A percentile compares a stretch with the other conserved stretches of the same genome.
Conservation (phyloP, 1,284 basidiomycete species). For the Moesziomyces sp. region DNA sequence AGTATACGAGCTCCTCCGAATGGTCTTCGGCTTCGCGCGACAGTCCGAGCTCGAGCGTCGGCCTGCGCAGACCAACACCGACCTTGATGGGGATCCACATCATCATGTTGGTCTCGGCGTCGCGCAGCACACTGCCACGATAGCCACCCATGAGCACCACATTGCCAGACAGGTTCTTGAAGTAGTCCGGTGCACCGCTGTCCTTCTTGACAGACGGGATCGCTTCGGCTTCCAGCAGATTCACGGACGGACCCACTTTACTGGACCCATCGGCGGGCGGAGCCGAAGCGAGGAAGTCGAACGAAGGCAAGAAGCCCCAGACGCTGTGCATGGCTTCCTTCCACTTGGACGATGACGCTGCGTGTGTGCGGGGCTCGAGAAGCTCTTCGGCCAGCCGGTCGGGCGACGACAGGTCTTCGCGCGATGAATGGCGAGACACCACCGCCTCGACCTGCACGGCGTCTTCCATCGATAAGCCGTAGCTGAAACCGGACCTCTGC, state of each 20-base stretch:
- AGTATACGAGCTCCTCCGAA: constrained; percentile 59
- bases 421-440: constrained; percentile 26
- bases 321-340: constrained; percentile 30
- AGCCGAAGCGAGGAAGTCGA: constrained; percentile 17
- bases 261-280: neutral
- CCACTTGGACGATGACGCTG: constrained; percentile 11
- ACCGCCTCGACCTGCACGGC: constrained; percentile 39
- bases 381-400: constrained; percentile 8
- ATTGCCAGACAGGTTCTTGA: constrained; percentile 61
- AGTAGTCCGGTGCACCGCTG: constrained; percentile 46
- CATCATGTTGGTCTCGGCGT: constrained; percentile 58
- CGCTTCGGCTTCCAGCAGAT: constrained; percentile 41
- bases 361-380: constrained; percentile 5
- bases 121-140: constrained; percentile 64
- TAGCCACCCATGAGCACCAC: constrained; percentile 67
- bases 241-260: constrained; percentile 2
- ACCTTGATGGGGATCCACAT: constrained; percentile 66
- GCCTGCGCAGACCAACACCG: constrained; percentile 59
- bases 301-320: constrained; percentile 41
- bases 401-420: constrained; percentile 12
- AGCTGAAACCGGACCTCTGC: constrained; percentile 36
- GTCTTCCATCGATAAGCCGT: constrained; percentile 38
- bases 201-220: constrained; percentile 47
- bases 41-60: constrained; percentile 63
- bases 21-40: constrained; percentile 48